Percentiles rank a stretch among this genome's conserved stretches.
Conservation (phyloP, 1,139 yeast genomes). For the Candida dubliniensis region DNA sequence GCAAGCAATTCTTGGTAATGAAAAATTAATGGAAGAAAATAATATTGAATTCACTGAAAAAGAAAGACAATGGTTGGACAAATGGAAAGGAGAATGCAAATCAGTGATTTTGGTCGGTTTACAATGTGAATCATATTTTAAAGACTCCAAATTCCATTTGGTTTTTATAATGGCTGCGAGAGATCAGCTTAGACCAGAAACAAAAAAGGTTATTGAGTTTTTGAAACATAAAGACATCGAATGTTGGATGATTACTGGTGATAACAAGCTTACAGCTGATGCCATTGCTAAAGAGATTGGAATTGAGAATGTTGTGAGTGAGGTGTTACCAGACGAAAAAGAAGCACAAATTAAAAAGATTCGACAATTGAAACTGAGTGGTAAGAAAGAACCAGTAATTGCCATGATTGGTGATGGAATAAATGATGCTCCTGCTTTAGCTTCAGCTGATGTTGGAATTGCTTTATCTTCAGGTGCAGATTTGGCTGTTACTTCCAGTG, state of each 20-base stretch:
- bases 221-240: constrained; percentile 49
- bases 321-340: constrained; percentile 73
- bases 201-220: constrained; percentile 49
- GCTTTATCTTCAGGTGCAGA: constrained; percentile 62
- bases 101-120: constrained; percentile 61
- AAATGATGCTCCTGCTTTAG: constrained; percentile 63
- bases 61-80: constrained; percentile 30
- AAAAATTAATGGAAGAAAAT: constrained; percentile 50
- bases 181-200: constrained; percentile 65
- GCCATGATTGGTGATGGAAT: constrained; percentile 70
- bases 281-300: constrained; percentile 69
- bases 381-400: constrained; percentile 26
- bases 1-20: constrained; percentile 65
- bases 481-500: constrained; percentile 58
- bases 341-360: constrained; percentile 58
- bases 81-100: constrained; percentile 65
- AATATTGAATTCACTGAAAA: constrained; percentile 26
- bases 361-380: constrained; percentile 34
- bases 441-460: constrained; percentile 59
- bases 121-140: constrained; percentile 25
- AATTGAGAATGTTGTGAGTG: constrained; percentile 65
- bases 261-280: constrained; percentile 63
- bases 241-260: constrained; percentile 77
- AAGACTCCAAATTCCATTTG: constrained; percentile 35
- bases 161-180: constrained; percentile 56